A percentile compares a stretch with the other conserved stretches of the same genome.
Evolutionary conservation across 2,329 filamentous ascomycete species (phyloP).

Genomic region (Xylaria sp.): DNA sequence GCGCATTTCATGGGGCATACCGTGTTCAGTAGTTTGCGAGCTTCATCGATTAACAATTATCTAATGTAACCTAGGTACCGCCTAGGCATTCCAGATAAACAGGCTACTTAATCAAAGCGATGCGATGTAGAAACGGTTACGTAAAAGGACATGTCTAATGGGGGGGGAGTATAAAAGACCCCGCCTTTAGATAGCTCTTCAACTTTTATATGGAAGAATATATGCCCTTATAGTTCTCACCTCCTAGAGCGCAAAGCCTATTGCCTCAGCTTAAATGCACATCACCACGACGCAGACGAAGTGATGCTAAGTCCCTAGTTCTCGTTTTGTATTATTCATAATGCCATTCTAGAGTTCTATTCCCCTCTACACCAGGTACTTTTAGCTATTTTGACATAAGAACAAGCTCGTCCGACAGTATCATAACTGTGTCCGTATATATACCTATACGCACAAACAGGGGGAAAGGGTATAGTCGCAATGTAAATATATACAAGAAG

Average conservation of each 20-base stretch:
- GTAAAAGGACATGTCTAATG: too few relatives aligned
- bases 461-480: conserved; percentile 37
- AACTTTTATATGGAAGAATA: background rate
- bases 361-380: conserved; percentile 9
- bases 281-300: background rate
- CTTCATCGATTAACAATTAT: too few relatives aligned
- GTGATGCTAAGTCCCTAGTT: background rate
- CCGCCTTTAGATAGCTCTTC: too few relatives aligned
- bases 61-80: too few relatives aligned
- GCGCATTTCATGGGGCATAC: background rate
- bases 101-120: too few relatives aligned
- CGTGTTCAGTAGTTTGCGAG: too few relatives aligned
- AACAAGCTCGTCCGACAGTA: background rate
- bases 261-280: background rate
- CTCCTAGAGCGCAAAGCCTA: background rate
- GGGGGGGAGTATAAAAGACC: too few relatives aligned
- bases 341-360: conserved; percentile 32
- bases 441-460: conserved; percentile 3
- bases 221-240: background rate
- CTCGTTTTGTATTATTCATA: background rate
- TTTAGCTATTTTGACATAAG: conserved; percentile 2
- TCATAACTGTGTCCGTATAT: conserved; percentile 7
- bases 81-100: too few relatives aligned
- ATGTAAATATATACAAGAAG: conserved; percentile 32
- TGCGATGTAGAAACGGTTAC: too few relatives aligned